A percentile compares a stretch with the other conserved stretches of the same genome.
phyloP scores from a whole-genome alignment of 2,329 filamentous ascomycete species.

The Pseudopithomyces maydicus region DNA sequence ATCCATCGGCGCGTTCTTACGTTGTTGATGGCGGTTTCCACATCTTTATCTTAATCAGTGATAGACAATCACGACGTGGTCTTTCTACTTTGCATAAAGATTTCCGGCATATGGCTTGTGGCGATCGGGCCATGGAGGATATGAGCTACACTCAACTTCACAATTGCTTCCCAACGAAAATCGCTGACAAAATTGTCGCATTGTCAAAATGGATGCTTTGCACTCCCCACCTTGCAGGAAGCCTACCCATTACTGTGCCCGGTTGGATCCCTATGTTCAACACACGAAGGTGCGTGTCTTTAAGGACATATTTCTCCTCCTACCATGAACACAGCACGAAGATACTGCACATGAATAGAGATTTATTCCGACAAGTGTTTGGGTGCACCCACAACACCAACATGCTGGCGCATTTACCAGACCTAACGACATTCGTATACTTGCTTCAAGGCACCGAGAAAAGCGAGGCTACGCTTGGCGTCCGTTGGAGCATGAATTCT shows the following conservation, averaged over 20 bases:
- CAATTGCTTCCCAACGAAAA: not conserved
- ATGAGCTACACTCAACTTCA: not conserved
- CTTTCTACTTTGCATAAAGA: not conserved
- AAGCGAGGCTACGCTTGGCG: not conserved
- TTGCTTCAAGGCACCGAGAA: not conserved
- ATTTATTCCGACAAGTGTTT: not conserved
- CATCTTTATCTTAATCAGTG: not conserved
- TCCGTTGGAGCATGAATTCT: not conserved
- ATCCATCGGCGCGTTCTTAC: not conserved
- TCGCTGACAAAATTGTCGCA: not conserved
- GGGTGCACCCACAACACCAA: not conserved
- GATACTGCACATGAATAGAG: constrained; percentile 1
- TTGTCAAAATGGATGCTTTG: constrained; percentile 9
- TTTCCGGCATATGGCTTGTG: not conserved
- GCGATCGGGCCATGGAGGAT: not conserved
- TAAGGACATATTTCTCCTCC: constrained; percentile 5
- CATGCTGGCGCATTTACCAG: not conserved
- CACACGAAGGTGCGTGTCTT: not conserved
- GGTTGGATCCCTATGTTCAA: constrained; percentile 11
- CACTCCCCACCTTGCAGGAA: constrained; percentile 5
- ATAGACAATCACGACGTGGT: not conserved
- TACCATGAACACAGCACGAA: not conserved
- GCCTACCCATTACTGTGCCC: not conserved
- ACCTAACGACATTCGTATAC: not conserved
- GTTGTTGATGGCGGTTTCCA: not conserved